phyloP scores from a whole-genome alignment of 768 basidiomycete genomes.

The Gymnopilus junonius region DNA sequence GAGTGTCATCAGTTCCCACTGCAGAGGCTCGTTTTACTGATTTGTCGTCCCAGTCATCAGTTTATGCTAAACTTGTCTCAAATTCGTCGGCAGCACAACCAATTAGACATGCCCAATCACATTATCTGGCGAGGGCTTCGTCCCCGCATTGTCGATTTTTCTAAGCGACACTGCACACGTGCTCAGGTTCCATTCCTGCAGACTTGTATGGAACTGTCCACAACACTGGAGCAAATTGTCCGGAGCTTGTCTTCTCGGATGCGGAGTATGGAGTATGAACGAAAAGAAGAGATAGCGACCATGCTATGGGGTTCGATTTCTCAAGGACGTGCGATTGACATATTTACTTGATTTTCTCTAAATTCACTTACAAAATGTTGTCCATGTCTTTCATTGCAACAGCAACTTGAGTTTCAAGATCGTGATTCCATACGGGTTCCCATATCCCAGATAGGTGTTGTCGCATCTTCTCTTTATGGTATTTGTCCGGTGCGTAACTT shows the following conservation, averaged over 20 bases:
- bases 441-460: slow-evolving; percentile 43
- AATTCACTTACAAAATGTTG: not conserved
- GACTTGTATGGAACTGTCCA: not conserved
- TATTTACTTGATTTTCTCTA: not conserved
- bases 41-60: not conserved
- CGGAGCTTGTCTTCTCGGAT: not conserved
- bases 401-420: slow-evolving; percentile 44
- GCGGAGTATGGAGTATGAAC: not conserved
- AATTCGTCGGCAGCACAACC: not conserved
- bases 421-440: slow-evolving; percentile 55
- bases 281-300: not conserved
- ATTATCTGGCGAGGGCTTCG: not conserved
- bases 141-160: slow-evolving; percentile 17
- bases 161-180: slow-evolving; percentile 27
- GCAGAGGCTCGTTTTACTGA: not conserved
- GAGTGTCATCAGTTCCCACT: slow-evolving; percentile 2
- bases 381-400: slow-evolving; percentile 29
- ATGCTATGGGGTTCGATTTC: not conserved
- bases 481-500: slow-evolving; percentile 38
- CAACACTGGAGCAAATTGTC: not conserved
- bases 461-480: slow-evolving; percentile 32
- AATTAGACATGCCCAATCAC: not conserved
- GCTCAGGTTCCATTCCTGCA: slow-evolving; percentile 6
- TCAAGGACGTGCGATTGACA: not conserved
- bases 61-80: slow-evolving; percentile 1